Percentiles rank a stretch among this genome's conserved stretches.
phyloP scores from a whole-genome alignment of 1,284 basidiomycete species.

The Porodaedalea pini region DNA sequence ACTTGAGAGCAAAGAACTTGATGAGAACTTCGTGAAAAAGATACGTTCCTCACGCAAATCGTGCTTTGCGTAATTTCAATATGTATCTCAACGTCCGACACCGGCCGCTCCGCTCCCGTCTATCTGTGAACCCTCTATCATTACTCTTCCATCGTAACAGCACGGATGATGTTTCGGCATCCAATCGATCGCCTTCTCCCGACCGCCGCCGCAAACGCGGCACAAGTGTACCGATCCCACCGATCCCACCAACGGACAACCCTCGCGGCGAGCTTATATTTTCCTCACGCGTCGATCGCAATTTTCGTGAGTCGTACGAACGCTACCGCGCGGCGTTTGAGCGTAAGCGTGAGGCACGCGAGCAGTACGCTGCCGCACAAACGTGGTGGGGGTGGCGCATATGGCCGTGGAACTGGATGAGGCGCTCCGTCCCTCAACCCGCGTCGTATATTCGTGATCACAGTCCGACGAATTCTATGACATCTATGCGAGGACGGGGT shows the following conservation, averaged over 20 bases:
- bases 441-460: conserved; percentile 25
- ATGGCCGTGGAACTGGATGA: conserved; percentile 37
- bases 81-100: conserved; percentile 95
- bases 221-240: conserved; percentile 54
- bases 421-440: conserved; percentile 20
- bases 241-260: conserved; percentile 86
- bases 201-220: conserved; percentile 36
- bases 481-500: conserved; percentile 21
- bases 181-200: conserved; percentile 29
- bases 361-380: conserved; percentile 39
- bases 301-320: conserved; percentile 90
- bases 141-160: conserved; percentile 58
- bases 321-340: conserved; percentile 92
- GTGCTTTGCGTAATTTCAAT: conserved; percentile 87
- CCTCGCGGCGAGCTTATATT: conserved; percentile 97
- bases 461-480: conserved; percentile 10
- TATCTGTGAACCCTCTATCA: conserved; percentile 61
- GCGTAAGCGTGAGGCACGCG: conserved; percentile 67
- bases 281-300: conserved; percentile 78
- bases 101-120: conserved; percentile 58
- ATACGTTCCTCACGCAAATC: conserved; percentile 96
- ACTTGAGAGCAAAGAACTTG: conserved; percentile 17
- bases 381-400: conserved; percentile 43
- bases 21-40: conserved; percentile 39
- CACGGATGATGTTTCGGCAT: conserved; percentile 27